phyloP scores from a whole-genome alignment of 2,329 filamentous ascomycete species.

The Fusarium subtropicale region DNA sequence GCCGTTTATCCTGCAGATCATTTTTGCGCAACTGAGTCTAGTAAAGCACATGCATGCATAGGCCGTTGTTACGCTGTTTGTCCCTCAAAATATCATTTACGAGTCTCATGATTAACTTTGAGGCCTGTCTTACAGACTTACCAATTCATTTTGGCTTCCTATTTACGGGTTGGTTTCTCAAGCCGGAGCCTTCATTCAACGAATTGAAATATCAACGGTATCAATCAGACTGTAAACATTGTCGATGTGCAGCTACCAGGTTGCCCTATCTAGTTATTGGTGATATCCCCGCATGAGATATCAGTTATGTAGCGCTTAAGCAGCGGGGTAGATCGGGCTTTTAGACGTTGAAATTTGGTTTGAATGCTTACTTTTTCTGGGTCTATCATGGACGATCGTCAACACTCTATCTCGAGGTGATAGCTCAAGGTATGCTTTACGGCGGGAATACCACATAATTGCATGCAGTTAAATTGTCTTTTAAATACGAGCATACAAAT shows the following conservation, averaged over 20 bases:
- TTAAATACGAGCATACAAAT: neutral
- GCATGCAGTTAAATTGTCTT: neutral
- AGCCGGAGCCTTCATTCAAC: neutral
- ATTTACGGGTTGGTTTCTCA: too few relatives aligned
- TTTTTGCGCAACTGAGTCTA: neutral
- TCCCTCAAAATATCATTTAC: neutral
- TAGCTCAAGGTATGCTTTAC: neutral
- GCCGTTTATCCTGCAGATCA: neutral
- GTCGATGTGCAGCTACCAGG: too few relatives aligned
- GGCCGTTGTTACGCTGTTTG: neutral
- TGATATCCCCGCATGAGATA: constrained; percentile 8
- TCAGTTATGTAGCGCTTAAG: neutral
- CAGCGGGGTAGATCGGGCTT: constrained; percentile 1
- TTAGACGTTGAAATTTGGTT: neutral
- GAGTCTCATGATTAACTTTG: neutral
- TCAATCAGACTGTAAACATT: neutral
- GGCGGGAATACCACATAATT: neutral
- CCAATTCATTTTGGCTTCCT: neutral
- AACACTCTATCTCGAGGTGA: neutral
- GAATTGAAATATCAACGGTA: neutral
- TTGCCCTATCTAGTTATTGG: neutral
- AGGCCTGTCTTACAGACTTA: neutral
- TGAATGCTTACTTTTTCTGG: constrained; percentile 10
- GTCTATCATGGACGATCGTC: neutral
- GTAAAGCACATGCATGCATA: neutral